Percentiles rank a stretch among this genome's conserved stretches.
These are phyloP conservation scores for Lathyrus tuberosus DNA, from an alignment of 306 rosid genomes.

Conservation along the genomic window DNA sequence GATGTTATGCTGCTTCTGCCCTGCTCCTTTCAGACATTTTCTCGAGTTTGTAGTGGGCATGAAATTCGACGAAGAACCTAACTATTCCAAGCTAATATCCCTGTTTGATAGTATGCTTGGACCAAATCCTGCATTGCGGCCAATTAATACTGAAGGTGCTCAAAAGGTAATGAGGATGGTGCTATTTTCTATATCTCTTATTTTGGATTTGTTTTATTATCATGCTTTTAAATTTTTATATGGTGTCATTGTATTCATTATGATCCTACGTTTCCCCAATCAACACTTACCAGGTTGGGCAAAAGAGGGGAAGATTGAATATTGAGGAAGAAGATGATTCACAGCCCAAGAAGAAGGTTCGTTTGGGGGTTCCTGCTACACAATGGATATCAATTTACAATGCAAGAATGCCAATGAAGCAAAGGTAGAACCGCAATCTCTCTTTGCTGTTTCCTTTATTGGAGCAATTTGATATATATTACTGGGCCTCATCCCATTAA, in stretches of 20 bases:
- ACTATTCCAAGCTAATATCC: constrained; percentile 79
- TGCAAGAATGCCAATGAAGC: constrained; percentile 94
- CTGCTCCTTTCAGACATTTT: constrained; percentile 81
- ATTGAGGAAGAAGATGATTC: constrained; percentile 88
- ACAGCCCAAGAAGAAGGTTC: constrained; percentile 89
- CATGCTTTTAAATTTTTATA: constrained; percentile 21
- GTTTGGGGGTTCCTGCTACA: constrained; percentile 92
- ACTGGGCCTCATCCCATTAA: neutral
- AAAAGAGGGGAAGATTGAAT: constrained; percentile 87
- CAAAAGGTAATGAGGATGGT: constrained; percentile 64
- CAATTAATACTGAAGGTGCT: constrained; percentile 93
- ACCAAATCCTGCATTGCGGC: constrained; percentile 88
- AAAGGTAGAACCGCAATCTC: constrained; percentile 57
- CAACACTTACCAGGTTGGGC: constrained; percentile 78
- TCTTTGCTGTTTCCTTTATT: constrained; percentile 21
- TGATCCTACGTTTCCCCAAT: neutral
- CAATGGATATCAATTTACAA: constrained; percentile 98
- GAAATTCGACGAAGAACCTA: constrained; percentile 97
- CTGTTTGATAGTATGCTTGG: constrained; percentile 86
- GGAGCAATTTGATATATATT: neutral
- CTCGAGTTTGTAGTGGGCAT: constrained; percentile 92
- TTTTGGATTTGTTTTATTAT: constrained; percentile 39
- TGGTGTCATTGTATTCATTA: constrained; percentile 10
- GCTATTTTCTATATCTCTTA: neutral
- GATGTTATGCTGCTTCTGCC: constrained; percentile 94